Base-by-base conservation (phyloP, 768 basidiomycete genomes). In the Podaxis carcinomalis region DNA sequence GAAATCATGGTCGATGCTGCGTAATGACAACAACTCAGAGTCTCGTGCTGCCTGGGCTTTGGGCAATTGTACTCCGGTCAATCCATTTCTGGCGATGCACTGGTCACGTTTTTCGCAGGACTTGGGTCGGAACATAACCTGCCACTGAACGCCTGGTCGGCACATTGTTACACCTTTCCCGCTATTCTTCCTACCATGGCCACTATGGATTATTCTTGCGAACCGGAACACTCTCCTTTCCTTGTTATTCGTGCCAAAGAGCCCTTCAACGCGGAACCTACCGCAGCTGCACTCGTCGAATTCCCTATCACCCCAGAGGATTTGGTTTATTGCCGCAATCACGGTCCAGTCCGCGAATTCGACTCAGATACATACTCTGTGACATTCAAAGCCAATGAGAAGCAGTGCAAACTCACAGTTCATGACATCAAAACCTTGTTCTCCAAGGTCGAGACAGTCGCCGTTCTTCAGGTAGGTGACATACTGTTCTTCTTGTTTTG, bases 201-300 rank as follows among this genome's bases (percentile, higher is more conserved):
- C 59, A 67, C 62, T 44, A 82, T 81, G 80, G 77, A 80, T 67
- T 81, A 79, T 64, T 67, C 72, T 44, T 63, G 66, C 54, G 84
- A 87, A 74, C 83, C 81, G 6, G 61, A 70, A 0, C 83, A 81
- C 66, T 84, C 83, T 23, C 64, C 77, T 11, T 70, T 76, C 9
- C 77, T 86, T 28, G 64, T 74, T 51, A 70, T 84, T 9, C 79
- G 81, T 63, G 77, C 66, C 13, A 66, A 75, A 5, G 66, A 79
- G 6, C 89, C 89, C 2, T 85, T 83, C 75, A 91, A 91, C 67
- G 88, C 89, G 16, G 89, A 92, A 64, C 85, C 89, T 0, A 73
- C 77, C 1, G 78, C 79, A 4, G 69, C 78, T 39, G 77, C 80
- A 16, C 77, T 91, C 11, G 79, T 84, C 19, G 81, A 86, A 65